phyloP scores from a whole-genome alignment of 1,139 yeast genomes.

The Pichia norvegensis region DNA sequence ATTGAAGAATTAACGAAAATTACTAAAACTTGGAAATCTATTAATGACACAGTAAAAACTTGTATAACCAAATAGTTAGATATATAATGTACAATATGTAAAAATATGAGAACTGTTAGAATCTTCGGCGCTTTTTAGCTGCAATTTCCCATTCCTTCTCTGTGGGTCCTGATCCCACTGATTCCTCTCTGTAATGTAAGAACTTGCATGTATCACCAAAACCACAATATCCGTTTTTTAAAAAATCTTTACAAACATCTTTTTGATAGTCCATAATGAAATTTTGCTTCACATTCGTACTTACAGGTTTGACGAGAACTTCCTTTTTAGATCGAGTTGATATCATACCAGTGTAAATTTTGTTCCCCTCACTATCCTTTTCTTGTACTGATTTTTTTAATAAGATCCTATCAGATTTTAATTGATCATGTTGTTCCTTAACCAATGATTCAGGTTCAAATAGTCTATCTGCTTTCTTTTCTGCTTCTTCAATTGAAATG shows the following conservation, averaged over 20 bases:
- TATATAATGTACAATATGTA: not conserved
- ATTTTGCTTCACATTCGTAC: constrained; percentile 59
- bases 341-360: constrained; percentile 30
- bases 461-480: constrained; percentile 1
- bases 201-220: constrained; percentile 98
- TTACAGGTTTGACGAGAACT: constrained; percentile 33
- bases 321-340: constrained; percentile 19
- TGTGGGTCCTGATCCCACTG: constrained; percentile 52
- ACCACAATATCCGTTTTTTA: constrained; percentile 92
- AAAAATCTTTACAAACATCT: constrained; percentile 89
- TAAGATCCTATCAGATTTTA: constrained; percentile 10
- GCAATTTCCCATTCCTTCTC: constrained; percentile 60
- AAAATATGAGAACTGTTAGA: constrained; percentile 8
- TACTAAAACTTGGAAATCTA: constrained; percentile 6
- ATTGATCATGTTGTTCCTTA: constrained; percentile 27
- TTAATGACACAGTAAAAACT: constrained; percentile 4
- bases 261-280: constrained; percentile 86
- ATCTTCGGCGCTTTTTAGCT: constrained; percentile 22
- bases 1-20: not conserved
- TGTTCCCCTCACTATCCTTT: constrained; percentile 22
- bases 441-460: constrained; percentile 27
- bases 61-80: constrained; percentile 8
- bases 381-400: constrained; percentile 10
- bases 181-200: constrained; percentile 82
- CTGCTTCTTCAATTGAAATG: not conserved